These are phyloP conservation scores for Hyphodiscus sp. DNA, from an alignment of 2,329 filamentous ascomycete species.

Conservation along the genomic window DNA sequence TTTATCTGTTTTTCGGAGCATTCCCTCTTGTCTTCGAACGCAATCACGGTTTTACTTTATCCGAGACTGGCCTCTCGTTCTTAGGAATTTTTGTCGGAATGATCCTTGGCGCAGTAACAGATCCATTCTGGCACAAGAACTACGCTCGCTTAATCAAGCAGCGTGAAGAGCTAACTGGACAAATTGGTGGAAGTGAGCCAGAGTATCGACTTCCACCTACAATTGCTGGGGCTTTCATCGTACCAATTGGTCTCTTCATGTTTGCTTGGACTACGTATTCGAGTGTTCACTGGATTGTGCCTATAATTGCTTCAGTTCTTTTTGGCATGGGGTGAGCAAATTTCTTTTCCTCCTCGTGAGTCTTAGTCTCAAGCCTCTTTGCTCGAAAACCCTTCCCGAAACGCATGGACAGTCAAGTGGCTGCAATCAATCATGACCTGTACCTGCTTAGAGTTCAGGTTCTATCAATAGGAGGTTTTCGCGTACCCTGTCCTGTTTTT, in stretches of 20 bases:
- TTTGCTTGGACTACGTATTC: constrained; percentile 82
- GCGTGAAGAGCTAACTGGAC: constrained; percentile 36
- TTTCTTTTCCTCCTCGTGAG: constrained; percentile 1
- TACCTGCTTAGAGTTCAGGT: constrained; percentile 18
- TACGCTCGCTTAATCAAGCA: constrained; percentile 51
- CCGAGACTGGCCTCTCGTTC: constrained; percentile 76
- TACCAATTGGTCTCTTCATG: constrained; percentile 77
- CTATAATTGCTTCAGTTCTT: constrained; percentile 64
- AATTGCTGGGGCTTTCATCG: constrained; percentile 67
- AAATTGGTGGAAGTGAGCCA: constrained; percentile 58
- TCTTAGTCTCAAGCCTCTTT: constrained; percentile 6
- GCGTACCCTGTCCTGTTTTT: neutral
- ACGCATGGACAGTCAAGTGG: constrained; percentile 13
- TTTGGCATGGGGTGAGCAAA: constrained; percentile 63
- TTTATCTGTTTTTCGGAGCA: constrained; percentile 88
- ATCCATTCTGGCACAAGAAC: constrained; percentile 60
- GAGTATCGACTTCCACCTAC: constrained; percentile 78
- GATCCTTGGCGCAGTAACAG: constrained; percentile 52
- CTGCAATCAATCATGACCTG: constrained; percentile 5
- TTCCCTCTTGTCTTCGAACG: constrained; percentile 73
- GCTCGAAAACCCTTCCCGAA: neutral
- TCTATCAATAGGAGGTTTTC: constrained; percentile 2
- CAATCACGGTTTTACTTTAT: constrained; percentile 70
- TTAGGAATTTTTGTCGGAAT: constrained; percentile 65
- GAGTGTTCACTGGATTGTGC: constrained; percentile 68